phyloP scores from a whole-genome alignment of 495 filamentous ascomycete genomes.

The Penicillium verhagenii region DNA sequence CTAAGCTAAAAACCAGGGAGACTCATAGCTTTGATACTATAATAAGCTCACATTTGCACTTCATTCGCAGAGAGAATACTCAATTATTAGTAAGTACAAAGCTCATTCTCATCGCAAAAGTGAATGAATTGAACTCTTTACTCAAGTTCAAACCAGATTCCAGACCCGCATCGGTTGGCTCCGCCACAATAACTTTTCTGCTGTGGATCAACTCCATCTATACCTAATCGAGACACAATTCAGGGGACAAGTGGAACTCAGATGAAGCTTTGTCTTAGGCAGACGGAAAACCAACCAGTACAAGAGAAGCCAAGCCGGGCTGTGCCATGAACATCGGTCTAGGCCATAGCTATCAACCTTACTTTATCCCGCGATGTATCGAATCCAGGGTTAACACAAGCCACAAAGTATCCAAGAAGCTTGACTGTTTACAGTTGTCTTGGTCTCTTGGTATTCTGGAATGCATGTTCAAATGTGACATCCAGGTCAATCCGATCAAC shows the following conservation, averaged over 20 bases:
- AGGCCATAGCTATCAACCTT: not conserved
- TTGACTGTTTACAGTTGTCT: not conserved
- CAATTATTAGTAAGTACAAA: too few species aligned
- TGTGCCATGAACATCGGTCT: not conserved
- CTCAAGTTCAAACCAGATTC: not conserved
- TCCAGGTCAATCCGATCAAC: not conserved
- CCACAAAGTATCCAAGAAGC: not conserved
- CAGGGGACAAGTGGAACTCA: not conserved
- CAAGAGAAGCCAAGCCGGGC: not conserved
- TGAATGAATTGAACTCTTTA: too few species aligned
- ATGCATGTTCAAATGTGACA: not conserved
- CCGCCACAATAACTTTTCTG: not conserved
- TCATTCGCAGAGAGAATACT: too few species aligned
- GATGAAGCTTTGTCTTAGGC: not conserved
- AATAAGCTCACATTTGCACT: too few species aligned
- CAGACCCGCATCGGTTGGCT: not conserved
- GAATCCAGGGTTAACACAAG: constrained; percentile 25
- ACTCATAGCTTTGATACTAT: too few species aligned
- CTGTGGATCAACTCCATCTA: not conserved
- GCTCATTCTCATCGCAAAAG: too few species aligned
- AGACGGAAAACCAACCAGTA: not conserved
- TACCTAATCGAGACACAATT: not conserved
- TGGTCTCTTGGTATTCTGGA: too few species aligned
- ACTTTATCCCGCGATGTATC: not conserved
- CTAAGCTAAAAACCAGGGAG: too few species aligned